Percentiles rank a stretch among this genome's conserved stretches.
Evolutionary conservation across 169 alveolate genomes (phyloP).

Genomic region (Plasmodium billcollinsi): DNA sequence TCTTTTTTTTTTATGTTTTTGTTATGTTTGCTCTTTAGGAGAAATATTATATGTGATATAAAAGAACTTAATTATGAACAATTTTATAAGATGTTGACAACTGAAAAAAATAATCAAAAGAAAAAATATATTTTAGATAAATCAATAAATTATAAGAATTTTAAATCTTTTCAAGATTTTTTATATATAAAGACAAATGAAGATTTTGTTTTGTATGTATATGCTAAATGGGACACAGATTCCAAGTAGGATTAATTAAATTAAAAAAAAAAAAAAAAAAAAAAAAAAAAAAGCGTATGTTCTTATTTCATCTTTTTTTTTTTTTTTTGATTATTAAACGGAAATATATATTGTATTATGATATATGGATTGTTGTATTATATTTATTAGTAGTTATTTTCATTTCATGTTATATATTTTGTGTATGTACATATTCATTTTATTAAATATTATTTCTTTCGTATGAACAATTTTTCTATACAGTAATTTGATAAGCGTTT

Average conservation of each 20-base stretch:
- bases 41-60: slow-evolving; percentile 49
- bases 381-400: not conserved
- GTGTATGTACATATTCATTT: slow-evolving; percentile 14
- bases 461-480: not conserved
- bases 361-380: too few relatives aligned
- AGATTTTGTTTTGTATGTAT: slow-evolving; percentile 68
- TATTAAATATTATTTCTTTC: slow-evolving; percentile 3
- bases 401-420: not conserved
- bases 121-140: slow-evolving; percentile 46
- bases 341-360: too few relatives aligned
- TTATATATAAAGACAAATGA: slow-evolving; percentile 44
- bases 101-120: slow-evolving; percentile 43
- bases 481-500: slow-evolving; percentile 62
- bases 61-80: slow-evolving; percentile 56
- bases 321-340: too few relatives aligned
- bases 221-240: slow-evolving; percentile 77
- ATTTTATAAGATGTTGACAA: slow-evolving; percentile 58
- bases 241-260: slow-evolving; percentile 38
- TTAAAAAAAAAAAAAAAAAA: too few relatives aligned
- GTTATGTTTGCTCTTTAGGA: slow-evolving; percentile 17
- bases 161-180: slow-evolving; percentile 24
- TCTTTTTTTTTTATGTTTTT: slow-evolving; percentile 13
- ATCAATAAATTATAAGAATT: slow-evolving; percentile 19
- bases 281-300: too few relatives aligned
- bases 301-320: too few relatives aligned